Percentiles rank a stretch among this genome's conserved stretches.
Conservation (phyloP, 768 basidiomycete genomes). For the Boletus subcaerulescens region DNA sequence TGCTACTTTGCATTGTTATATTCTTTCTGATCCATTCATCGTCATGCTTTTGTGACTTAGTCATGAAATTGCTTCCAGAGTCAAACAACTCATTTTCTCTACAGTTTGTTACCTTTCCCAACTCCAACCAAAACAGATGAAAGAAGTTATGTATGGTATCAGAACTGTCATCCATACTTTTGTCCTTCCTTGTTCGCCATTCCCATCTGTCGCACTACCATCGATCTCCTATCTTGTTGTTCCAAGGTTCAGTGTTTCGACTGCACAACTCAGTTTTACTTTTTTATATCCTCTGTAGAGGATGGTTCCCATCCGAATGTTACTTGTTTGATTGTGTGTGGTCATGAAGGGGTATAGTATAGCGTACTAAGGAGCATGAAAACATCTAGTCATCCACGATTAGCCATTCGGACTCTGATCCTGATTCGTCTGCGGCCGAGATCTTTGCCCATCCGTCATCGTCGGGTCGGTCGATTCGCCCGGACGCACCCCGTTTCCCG, state of each 20-base stretch:
- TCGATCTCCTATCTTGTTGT: conserved; percentile 22
- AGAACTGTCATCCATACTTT: conserved; percentile 30
- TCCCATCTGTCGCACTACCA: conserved; percentile 18
- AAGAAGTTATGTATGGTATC: conserved; percentile 34
- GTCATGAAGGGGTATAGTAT: conserved; percentile 20
- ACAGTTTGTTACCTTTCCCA: conserved; percentile 23
- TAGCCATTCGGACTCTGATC: conserved; percentile 92
- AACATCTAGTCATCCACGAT: conserved; percentile 52
- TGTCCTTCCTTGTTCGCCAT: conserved; percentile 25
- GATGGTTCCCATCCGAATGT: conserved; percentile 29
- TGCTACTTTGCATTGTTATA: conserved; percentile 25
- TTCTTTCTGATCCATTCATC: conserved; percentile 23
- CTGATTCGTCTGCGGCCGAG: conserved; percentile 64
- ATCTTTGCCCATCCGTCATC: conserved; percentile 69
- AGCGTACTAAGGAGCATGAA: conserved; percentile 13
- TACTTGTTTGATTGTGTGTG: conserved; percentile 16
- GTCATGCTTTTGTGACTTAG: conserved; percentile 33
- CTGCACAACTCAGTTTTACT: conserved; percentile 17
- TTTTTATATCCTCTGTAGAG: conserved; percentile 32
- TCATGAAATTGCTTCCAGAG: conserved; percentile 24
- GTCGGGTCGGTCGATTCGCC: conserved; percentile 35
- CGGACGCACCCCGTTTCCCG: conserved; percentile 44
- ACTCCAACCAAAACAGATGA: conserved; percentile 31
- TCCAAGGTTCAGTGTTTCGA: conserved; percentile 24
- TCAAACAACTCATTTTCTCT: conserved; percentile 16